Percentiles rank a stretch among this genome's conserved stretches.
Conservation (phyloP, 805 yeast species). For the Starmerella apicola region DNA sequence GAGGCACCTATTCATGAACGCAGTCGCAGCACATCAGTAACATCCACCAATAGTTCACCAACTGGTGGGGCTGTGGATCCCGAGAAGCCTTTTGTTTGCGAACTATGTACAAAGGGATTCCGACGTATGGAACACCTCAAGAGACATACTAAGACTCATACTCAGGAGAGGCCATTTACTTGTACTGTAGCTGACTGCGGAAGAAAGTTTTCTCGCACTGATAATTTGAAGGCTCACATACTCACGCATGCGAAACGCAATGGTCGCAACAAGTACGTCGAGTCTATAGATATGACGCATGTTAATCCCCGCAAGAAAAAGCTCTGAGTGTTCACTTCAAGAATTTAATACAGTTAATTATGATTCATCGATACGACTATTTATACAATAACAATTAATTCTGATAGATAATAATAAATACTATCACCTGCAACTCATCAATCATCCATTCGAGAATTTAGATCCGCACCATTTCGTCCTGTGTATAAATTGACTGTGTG, state of each 20-base stretch:
- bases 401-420: no score
- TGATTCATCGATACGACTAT: no score
- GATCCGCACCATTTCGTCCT: no score
- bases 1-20: no score
- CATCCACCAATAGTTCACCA: background rate
- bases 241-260: constrained; percentile 46
- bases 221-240: constrained; percentile 67
- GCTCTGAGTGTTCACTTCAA: no score
- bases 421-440: no score
- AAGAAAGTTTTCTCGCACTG: constrained; percentile 57
- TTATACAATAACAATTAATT: no score
- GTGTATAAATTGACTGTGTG: no score
- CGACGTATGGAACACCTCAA: constrained; percentile 33
- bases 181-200: constrained; percentile 48
- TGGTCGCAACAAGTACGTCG: constrained; percentile 33
- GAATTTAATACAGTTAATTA: no score
- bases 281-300: constrained; percentile 24
- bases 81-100: constrained; percentile 29
- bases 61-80: constrained; percentile 2
- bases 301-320: constrained; percentile 15
- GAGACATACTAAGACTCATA: constrained; percentile 60
- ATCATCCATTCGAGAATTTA: no score
- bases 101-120: constrained; percentile 28
- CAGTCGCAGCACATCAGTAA: constrained; percentile 6
- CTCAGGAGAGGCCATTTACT: constrained; percentile 62